Evolutionary conservation across 2,329 filamentous ascomycete species (phyloP), one percentile per base, ranked within the genome.

Genomic region (Mycosphaerelloides madeirae): DNA sequence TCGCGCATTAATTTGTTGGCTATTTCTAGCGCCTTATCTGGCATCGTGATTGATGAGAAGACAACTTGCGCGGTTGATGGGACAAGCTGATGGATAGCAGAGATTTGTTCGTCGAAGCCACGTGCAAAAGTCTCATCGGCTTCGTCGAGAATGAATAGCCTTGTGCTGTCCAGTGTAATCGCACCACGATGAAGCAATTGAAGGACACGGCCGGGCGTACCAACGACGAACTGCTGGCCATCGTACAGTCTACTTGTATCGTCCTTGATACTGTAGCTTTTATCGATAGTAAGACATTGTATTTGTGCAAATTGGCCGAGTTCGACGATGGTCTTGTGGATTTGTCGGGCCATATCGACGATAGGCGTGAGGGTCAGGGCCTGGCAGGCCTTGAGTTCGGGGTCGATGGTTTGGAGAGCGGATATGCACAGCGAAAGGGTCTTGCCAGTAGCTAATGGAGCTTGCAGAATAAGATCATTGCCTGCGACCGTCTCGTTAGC

Each of bases 141-240:
- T 9, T 18, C 34, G 34, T 36, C 18, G 18, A 36, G 34, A 36
- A 22, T n/a, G 34, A 36, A 36, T 19, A 36, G 34, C n/a, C 22
- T 36, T 5, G 18, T 36, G 34, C 34, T 36, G 5, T 36, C 34
- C 5, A n/a, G 6, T 18, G 34, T 36, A 20, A 36, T 16, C 9
- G 16, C 16, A 19, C 34, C 15, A 36, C 34, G 18, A 8, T 22
- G 34, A 20, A 36, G 8, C n/a, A 36, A n/a, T 5, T 19, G 6
- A 8, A 36, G 34, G 16, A 36, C n/a, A 6, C 34, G 34, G 34
- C 34, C 34, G 8, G 34, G 34, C 15, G 34, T 19, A 9, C 34
- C 34, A 36, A 36, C 16, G 34, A 36, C 34, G 34, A 36, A 5
- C n/a, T 36, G 34, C 22, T 36, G 34, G 34, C 34, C 9, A 36